Conservation (phyloP, 164 flowering plant genomes). For the Tetrastigma voinierianum region DNA sequence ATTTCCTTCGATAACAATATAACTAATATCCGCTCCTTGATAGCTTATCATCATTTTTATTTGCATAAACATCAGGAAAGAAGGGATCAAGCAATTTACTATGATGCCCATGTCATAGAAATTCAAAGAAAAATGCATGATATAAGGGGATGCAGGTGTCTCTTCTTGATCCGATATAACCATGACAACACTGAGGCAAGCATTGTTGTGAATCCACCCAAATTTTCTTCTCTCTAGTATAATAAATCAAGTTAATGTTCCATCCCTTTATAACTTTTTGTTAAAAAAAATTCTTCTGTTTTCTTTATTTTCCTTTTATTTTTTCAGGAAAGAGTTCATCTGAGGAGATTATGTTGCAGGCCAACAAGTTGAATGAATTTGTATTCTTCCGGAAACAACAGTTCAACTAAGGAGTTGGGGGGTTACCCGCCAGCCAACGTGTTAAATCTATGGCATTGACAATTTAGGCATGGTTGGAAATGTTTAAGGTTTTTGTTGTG, state of each 20-base stretch:
- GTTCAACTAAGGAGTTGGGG: too few relatives aligned
- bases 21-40: too few relatives aligned
- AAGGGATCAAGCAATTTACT: conserved; percentile 40
- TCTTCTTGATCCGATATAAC: conserved; percentile 38
- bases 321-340: conserved; percentile 38
- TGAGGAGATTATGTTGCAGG: conserved; percentile 36
- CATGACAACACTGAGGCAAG: conserved; percentile 45
- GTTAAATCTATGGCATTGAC: background rate
- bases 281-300: background rate
- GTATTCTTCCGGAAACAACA: too few relatives aligned
- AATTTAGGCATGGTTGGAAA: too few relatives aligned
- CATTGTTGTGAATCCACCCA: conserved; percentile 3
- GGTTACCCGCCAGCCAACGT: too few relatives aligned
- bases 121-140: conserved; percentile 47
- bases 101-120: conserved; percentile 43
- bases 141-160: conserved; percentile 51
- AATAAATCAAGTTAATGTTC: background rate
- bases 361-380: too few relatives aligned
- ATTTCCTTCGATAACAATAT: too few relatives aligned
- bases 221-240: background rate
- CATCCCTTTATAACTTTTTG: background rate
- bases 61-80: conserved; percentile 28
- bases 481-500: too few relatives aligned
- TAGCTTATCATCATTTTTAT: background rate
- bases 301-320: background rate